A percentile compares a stretch with the other conserved stretches of the same genome.
These are phyloP conservation scores for Porodaedalea pini DNA, from an alignment of 1,284 basidiomycete genomes.

Conservation along the genomic window DNA sequence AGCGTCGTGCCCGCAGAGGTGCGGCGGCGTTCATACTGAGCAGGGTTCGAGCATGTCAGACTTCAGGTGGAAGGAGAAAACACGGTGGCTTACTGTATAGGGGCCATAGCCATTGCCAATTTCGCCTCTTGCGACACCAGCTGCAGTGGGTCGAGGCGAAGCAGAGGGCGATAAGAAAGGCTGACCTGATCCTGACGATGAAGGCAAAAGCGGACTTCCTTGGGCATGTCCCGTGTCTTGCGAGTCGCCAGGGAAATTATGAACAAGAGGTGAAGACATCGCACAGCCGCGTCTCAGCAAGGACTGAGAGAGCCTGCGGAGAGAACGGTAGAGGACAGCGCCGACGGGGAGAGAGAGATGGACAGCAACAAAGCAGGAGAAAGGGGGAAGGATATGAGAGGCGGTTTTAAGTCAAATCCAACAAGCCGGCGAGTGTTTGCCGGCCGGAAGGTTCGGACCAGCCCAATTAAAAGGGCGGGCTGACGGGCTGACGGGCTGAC, in stretches of 20 bases:
- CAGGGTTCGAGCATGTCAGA: neutral
- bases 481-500: no score
- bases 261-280: neutral
- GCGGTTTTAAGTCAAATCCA: neutral
- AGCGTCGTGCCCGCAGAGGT: constrained; percentile 8
- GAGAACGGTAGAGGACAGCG: no score
- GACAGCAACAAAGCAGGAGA: neutral
- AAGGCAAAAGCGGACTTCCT: neutral
- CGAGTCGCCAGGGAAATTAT: neutral
- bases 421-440: neutral
- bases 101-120: constrained; percentile 23
- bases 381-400: neutral
- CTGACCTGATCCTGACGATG: neutral
- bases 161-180: neutral
- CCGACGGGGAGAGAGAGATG: neutral
- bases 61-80: neutral
- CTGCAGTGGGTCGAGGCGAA: constrained; percentile 1
- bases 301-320: no score
- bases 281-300: no score
- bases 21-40: constrained; percentile 18
- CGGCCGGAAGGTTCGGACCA: neutral
- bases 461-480: neutral
- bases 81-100: constrained; percentile 26
- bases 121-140: constrained; percentile 1
- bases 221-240: neutral